Conservation (phyloP, 1,284 basidiomycete species). For the Trametes versicolor region DNA sequence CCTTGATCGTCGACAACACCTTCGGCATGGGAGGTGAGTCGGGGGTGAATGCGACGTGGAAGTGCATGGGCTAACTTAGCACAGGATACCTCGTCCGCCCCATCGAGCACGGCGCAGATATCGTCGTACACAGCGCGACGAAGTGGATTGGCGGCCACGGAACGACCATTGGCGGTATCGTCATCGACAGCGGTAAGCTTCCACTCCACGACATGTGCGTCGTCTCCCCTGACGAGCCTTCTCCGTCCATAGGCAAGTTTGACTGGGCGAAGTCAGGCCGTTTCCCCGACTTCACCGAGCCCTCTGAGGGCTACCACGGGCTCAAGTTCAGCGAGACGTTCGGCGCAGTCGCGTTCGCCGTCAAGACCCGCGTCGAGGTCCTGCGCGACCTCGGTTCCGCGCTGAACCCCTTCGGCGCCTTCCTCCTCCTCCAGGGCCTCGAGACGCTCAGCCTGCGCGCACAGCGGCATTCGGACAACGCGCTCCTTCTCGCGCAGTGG, state of each 20-base stretch:
- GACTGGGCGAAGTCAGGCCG: constrained; percentile 83
- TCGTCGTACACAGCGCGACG: constrained; percentile 89
- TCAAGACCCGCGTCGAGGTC: constrained; percentile 79
- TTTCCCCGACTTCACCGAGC: constrained; percentile 87
- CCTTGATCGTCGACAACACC: constrained; percentile 90
- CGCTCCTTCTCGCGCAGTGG: constrained; percentile 78
- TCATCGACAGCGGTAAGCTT: constrained; percentile 74
- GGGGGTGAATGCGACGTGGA: background rate
- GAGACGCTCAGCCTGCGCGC: constrained; percentile 87
- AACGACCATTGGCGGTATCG: constrained; percentile 87
- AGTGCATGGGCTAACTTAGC: background rate
- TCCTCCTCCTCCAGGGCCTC: constrained; percentile 86
- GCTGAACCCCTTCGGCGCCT: constrained; percentile 85
- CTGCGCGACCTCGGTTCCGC: constrained; percentile 83
- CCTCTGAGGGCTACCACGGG: constrained; percentile 88
- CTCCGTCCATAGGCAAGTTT: constrained; percentile 74
- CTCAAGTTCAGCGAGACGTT: constrained; percentile 80
- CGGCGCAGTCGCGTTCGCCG: constrained; percentile 75
- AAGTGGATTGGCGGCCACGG: constrained; percentile 96
- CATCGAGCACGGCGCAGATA: constrained; percentile 83
- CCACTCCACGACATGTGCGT: background rate
- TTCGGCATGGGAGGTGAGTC: constrained; percentile 82
- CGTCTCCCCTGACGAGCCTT: background rate
- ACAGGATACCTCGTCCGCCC: constrained; percentile 78
- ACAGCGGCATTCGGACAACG: constrained; percentile 81